A percentile compares a stretch with the other conserved stretches of the same genome.
Conservation (phyloP, 441 rosid species). For the Adansonia gregorii region DNA sequence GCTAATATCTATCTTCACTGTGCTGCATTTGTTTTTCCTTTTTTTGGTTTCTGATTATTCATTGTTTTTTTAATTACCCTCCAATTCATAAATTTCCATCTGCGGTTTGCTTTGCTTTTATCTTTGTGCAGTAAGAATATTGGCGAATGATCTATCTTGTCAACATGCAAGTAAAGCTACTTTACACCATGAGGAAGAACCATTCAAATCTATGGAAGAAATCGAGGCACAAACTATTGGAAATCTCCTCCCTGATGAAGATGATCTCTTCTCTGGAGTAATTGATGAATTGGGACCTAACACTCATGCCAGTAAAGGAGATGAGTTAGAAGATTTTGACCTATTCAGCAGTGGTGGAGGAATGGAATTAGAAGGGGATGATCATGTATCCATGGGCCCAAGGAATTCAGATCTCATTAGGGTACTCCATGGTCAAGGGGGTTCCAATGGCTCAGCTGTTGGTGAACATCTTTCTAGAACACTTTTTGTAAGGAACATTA, state of each 20-base stretch:
- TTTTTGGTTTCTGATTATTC: background rate
- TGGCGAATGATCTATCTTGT: conserved; percentile 40
- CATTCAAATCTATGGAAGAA: conserved; percentile 58
- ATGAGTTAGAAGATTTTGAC: conserved; percentile 66
- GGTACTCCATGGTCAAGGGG: conserved; percentile 43
- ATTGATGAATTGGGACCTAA: conserved; percentile 51
- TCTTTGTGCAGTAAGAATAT: conserved; percentile 51
- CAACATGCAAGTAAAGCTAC: conserved; percentile 39
- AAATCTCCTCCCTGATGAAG: conserved; percentile 77
- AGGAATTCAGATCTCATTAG: conserved; percentile 33
- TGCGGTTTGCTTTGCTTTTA: conserved; percentile 24
- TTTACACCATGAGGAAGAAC: conserved; percentile 48
- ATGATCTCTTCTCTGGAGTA: conserved; percentile 71
- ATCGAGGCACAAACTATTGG: conserved; percentile 73
- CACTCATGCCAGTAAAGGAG: conserved; percentile 44
- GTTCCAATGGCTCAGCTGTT: conserved; percentile 40
- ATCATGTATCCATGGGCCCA: conserved; percentile 34
- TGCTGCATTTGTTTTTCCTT: background rate
- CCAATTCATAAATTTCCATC: conserved; percentile 12
- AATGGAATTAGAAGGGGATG: conserved; percentile 69
- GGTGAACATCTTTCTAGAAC: conserved; percentile 65
- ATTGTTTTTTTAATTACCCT: background rate
- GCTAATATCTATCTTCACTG: background rate
- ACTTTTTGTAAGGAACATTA: conserved; percentile 58
- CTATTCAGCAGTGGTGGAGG: conserved; percentile 72